Conservation (phyloP, 2,329 filamentous ascomycete genomes). For the Rasamsonia emersonii region DNA sequence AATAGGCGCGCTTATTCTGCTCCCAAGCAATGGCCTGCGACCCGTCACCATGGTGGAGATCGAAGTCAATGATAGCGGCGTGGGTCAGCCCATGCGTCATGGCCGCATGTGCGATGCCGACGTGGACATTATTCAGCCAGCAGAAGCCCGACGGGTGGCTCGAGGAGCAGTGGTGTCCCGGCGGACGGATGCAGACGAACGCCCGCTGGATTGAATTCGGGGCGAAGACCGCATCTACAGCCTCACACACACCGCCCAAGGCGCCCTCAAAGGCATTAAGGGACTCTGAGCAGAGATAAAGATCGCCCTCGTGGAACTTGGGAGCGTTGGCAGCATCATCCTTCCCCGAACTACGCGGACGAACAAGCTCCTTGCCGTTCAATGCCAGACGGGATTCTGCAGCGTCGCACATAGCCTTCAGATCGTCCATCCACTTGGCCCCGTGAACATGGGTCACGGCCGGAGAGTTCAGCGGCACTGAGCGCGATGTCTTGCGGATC, state of each 20-base stretch:
- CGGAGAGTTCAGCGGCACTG: conserved; percentile 60
- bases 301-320: conserved; percentile 74
- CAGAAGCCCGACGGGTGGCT: conserved; percentile 90
- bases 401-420: conserved; percentile 73
- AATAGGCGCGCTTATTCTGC: conserved; percentile 64
- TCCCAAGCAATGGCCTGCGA: conserved; percentile 91
- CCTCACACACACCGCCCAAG: conserved; percentile 86
- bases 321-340: conserved; percentile 33
- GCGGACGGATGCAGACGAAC: conserved; percentile 87
- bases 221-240: conserved; percentile 74
- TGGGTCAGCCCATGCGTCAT: conserved; percentile 81
- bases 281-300: conserved; percentile 85
- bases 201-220: conserved; percentile 59
- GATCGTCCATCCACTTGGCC: conserved; percentile 83
- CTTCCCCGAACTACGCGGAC: conserved; percentile 41
- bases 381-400: conserved; percentile 70
- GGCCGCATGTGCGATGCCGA: conserved; percentile 86
- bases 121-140: conserved; percentile 97
- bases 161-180: conserved; percentile 90
- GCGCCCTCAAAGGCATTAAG: conserved; percentile 82
- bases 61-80: conserved; percentile 86
- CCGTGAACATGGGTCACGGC: conserved; percentile 89
- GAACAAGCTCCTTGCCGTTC: conserved; percentile 67
- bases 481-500: conserved; percentile 71
- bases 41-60: conserved; percentile 89